Percentiles rank a stretch among this genome's conserved stretches.
Evolutionary conservation across 441 rosid species (phyloP).

Genomic region (Rhodomyrtus psidioides): DNA sequence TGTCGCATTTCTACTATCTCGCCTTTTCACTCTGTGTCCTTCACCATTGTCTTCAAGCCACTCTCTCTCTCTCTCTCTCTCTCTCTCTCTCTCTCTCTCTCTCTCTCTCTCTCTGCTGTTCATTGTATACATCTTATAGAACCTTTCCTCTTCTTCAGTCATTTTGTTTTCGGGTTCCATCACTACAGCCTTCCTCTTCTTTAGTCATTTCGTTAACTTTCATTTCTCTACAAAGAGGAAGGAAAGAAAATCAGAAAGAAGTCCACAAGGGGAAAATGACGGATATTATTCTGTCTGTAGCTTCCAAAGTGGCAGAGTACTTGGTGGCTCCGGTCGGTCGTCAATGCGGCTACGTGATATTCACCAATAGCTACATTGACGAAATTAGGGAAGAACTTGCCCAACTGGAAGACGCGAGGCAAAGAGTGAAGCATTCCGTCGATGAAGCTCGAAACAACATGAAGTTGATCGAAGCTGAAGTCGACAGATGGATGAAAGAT

Average conservation of each 20-base stretch:
- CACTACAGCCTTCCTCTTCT: background rate
- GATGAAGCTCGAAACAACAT: background rate
- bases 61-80: background rate
- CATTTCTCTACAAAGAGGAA: background rate
- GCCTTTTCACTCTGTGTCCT: background rate
- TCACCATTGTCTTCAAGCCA: background rate
- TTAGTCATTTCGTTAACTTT: rapidly evolving
- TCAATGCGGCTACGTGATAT: background rate
- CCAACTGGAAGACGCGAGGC: rapidly evolving
- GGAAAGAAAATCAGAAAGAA: background rate
- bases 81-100: background rate
- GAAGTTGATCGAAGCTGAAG: rapidly evolving
- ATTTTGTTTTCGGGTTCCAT: background rate
- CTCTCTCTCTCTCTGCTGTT: background rate
- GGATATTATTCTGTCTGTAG: background rate
- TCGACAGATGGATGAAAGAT: rapidly evolving
- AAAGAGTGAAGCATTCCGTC: rapidly evolving
- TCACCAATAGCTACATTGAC: rapidly evolving
- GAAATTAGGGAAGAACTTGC: rapidly evolving
- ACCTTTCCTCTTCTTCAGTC: background rate
- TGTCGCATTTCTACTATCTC: background rate
- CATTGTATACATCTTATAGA: background rate
- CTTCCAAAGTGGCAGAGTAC: background rate
- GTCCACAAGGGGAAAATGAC: background rate
- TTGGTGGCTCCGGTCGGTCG: background rate